Conservation (phyloP, 345 rosid species). For the Pistacia vera region DNA sequence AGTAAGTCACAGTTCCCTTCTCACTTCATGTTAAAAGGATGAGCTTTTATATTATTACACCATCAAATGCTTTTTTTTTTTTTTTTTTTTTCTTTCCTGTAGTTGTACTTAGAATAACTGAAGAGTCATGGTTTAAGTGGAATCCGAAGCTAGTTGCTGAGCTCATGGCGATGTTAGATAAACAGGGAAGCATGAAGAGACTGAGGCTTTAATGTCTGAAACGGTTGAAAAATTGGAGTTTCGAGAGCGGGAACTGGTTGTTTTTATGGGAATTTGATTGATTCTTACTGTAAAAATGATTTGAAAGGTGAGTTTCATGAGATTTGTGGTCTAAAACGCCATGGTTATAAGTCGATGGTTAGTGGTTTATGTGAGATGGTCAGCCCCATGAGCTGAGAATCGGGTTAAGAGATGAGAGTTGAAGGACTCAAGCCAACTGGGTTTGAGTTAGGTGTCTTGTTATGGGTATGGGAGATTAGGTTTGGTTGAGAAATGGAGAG, state of each 20-base stretch:
- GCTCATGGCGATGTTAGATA: slow-evolving; percentile 60
- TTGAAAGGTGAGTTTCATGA: slow-evolving; percentile 51
- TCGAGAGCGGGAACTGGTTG: slow-evolving; percentile 60
- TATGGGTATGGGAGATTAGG: slow-evolving; percentile 75
- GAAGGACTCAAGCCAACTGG: slow-evolving; percentile 42
- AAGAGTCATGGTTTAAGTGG: slow-evolving; percentile 86
- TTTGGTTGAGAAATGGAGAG: slow-evolving; percentile 65
- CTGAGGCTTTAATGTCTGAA: slow-evolving; percentile 46
- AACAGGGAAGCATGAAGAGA: slow-evolving; percentile 50
- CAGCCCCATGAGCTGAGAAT: slow-evolving; percentile 54
- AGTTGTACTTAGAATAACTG: slow-evolving; percentile 64
- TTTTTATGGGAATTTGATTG: slow-evolving; percentile 61
- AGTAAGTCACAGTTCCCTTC: slow-evolving; percentile 34
- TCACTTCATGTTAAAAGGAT: too few relatives aligned
- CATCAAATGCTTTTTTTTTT: not conserved
- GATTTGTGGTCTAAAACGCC: slow-evolving; percentile 46
- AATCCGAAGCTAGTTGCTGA: slow-evolving; percentile 76
- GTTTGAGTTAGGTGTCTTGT: slow-evolving; percentile 55
- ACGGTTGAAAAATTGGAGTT: slow-evolving; percentile 43
- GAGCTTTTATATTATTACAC: too few relatives aligned
- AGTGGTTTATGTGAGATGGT: slow-evolving; percentile 69
- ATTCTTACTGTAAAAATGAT: slow-evolving; percentile 46
- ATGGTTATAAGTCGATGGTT: slow-evolving; percentile 63
- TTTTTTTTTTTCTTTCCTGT: slow-evolving; percentile 19
- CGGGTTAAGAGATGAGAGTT: slow-evolving; percentile 50